phyloP scores from a whole-genome alignment of 768 basidiomycete species.

The Plicaturopsis crispa region DNA sequence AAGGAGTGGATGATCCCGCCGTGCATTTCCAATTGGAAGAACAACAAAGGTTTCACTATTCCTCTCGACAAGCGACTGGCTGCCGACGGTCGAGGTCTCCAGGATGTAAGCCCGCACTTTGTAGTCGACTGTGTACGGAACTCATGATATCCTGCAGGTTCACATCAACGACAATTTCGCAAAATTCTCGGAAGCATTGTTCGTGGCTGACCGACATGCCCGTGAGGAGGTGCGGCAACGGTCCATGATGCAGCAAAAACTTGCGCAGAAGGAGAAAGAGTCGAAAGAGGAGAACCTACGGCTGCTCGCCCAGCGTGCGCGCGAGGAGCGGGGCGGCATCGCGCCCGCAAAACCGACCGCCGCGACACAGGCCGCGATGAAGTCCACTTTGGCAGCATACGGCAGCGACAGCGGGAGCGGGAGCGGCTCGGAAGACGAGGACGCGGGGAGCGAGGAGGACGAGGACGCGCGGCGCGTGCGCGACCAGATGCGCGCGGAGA shows the following conservation, averaged over 20 bases:
- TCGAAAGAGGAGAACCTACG: conserved; percentile 95
- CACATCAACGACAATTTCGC: conserved; percentile 99
- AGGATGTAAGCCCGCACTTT: conserved; percentile 64
- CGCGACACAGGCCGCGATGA: conserved; percentile 62
- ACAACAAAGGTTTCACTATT: conserved; percentile 99
- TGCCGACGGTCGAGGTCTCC: conserved; percentile 95
- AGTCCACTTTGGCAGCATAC: conserved; percentile 76
- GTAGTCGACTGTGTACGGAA: conserved; percentile 1
- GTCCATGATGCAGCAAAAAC: conserved; percentile 94
- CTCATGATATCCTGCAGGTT: conserved; percentile 58
- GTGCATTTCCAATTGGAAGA: conserved; percentile 99
- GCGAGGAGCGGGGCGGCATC: conserved; percentile 87
- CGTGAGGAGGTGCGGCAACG: conserved; percentile 97
- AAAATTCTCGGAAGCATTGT: conserved; percentile 95
- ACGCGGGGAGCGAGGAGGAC: conserved; percentile 59
- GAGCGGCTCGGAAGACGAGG: conserved; percentile 45
- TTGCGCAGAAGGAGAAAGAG: conserved; percentile 98
- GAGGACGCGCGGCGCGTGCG: conserved; percentile 82
- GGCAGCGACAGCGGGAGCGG: conserved; percentile 66
- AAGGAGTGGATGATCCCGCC: conserved; percentile 99
- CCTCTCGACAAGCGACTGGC: conserved; percentile 97
- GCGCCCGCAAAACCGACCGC: conserved; percentile 56
- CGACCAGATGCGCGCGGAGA: conserved; percentile 87
- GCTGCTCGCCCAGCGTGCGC: conserved; percentile 87
- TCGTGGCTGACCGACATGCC: conserved; percentile 93